Base-by-base conservation (phyloP, 495 filamentous ascomycete species). In the Hapsidospora chrysogenum region DNA sequence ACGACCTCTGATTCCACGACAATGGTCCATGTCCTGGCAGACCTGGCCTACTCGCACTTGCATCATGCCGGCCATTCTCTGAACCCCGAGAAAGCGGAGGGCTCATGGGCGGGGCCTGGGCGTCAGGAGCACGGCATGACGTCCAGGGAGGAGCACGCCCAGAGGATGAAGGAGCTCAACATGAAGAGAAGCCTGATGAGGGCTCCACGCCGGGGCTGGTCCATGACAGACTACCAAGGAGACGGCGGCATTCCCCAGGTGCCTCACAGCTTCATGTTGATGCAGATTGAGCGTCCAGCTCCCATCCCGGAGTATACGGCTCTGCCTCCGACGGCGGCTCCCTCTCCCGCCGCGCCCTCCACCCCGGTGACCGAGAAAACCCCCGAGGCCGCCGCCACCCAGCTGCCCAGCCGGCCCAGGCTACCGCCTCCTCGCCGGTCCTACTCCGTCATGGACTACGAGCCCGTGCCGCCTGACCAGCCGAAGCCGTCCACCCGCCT, bases 401-500 rank as follows among this genome's bases (percentile, higher is more conserved):
- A 28, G 8, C 26, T 29, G 22, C 35, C 25, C 3, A 19, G 33
- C 18, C 29, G 9, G 11, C 38, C 27, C 25, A 16, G 15, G 19
- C 29, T 27, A 9, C 11, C 37, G 18, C 46, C 54, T 25, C 54
- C 52, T 1, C 52, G 52, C 8, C 56, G 53, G 8, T 66, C 62
- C 6, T 61, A 66, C 41, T 66, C 62, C 9, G 57, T 63, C n/a
- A 66, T 53, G 18, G 59, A 63, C 49, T 51, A 54, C 17, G 57
- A 62, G 37, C 61, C 61, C 0, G 39, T 63, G 5, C 58, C 60
- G 11, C 48, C 53, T 25, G 54, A 52, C 18, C 33, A 26, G n/a
- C 54, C 60, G 33, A 42, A 40, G 29, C 58, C 56, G 1, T 54
- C 54, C 2, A 26, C 48, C 16, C 40, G 46, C 10, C 38, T 63